These are phyloP conservation scores for Dendrobium officinale DNA, from an alignment of 106 monocot genomes.

Conservation along the genomic window DNA sequence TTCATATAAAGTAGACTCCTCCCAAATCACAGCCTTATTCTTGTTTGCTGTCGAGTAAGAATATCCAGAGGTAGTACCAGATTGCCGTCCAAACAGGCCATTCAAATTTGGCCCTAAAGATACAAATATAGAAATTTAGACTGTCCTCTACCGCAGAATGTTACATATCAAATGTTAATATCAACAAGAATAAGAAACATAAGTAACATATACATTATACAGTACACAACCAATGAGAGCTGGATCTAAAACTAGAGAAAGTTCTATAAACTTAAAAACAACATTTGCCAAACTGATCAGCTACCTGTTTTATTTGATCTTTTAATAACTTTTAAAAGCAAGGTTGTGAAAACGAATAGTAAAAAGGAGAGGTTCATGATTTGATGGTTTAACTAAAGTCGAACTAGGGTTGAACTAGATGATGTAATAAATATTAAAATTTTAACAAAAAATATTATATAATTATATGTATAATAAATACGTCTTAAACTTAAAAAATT, in stretches of 20 bases:
- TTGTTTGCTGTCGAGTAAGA: slow-evolving; percentile 34
- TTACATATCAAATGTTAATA: neutral
- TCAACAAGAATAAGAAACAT: neutral
- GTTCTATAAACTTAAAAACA: neutral
- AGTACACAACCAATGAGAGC: neutral
- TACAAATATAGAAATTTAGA: neutral
- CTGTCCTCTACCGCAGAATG: neutral
- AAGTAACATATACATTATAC: neutral
- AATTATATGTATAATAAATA: too few relatives aligned
- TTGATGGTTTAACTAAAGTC: too few relatives aligned
- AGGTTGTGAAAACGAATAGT: too few relatives aligned
- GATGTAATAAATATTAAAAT: too few relatives aligned
- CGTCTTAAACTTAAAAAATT: too few relatives aligned
- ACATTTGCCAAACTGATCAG: neutral
- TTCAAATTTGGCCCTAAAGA: slow-evolving; percentile 30
- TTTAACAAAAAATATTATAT: too few relatives aligned
- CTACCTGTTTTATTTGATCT: neutral
- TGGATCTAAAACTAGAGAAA: neutral
- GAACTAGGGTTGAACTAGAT: too few relatives aligned
- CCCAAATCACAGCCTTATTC: slow-evolving; percentile 29
- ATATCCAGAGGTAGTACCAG: slow-evolving; percentile 28
- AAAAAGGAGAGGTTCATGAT: too few relatives aligned
- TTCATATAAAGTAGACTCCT: slow-evolving; percentile 26
- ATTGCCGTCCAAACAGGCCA: slow-evolving; percentile 30
- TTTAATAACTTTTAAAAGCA: neutral